Percentiles rank a stretch among this genome's conserved stretches.
phyloP scores from a whole-genome alignment of 1,139 yeast species.

The Hemisphaericaspora subhashii region DNA sequence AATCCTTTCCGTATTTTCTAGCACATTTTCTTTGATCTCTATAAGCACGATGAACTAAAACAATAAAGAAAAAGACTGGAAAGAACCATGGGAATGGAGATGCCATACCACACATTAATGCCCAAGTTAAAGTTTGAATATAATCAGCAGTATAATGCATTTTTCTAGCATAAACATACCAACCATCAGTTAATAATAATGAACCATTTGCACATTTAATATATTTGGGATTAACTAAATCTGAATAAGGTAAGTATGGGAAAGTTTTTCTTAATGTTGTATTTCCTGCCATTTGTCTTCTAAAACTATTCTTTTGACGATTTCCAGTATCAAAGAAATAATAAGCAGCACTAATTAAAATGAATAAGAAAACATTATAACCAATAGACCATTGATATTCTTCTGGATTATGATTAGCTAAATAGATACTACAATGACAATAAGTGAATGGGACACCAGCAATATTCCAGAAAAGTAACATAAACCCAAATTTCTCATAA shows the following conservation, averaged over 20 bases:
- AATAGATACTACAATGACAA: conserved; percentile 85
- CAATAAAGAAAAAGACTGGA: conserved; percentile 86
- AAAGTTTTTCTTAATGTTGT: conserved; percentile 73
- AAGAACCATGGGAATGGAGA: conserved; percentile 96
- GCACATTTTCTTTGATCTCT: conserved; percentile 86
- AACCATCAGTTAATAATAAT: conserved; percentile 83
- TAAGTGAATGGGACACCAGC: conserved; percentile 99
- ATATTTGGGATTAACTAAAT: conserved; percentile 78
- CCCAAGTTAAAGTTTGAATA: conserved; percentile 88
- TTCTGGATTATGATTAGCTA: conserved; percentile 77
- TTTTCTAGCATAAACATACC: conserved; percentile 91
- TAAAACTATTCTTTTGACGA: conserved; percentile 92
- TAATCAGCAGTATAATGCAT: conserved; percentile 95
- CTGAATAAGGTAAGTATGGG: conserved; percentile 89
- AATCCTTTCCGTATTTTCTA: conserved; percentile 88
- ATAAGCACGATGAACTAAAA: conserved; percentile 80
- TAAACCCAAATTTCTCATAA: conserved; percentile 96
- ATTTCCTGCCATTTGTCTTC: conserved; percentile 85
- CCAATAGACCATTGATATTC: conserved; percentile 72
- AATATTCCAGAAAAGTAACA: conserved; percentile 97
- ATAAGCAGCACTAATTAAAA: conserved; percentile 65
- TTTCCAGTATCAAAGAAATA: conserved; percentile 94
- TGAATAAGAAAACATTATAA: conserved; percentile 59
- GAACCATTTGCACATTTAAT: conserved; percentile 86
- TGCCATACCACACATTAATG: conserved; percentile 79